phyloP scores from a whole-genome alignment of 1,139 yeast species.

The Nakaseomyces kungkrabaensis region DNA sequence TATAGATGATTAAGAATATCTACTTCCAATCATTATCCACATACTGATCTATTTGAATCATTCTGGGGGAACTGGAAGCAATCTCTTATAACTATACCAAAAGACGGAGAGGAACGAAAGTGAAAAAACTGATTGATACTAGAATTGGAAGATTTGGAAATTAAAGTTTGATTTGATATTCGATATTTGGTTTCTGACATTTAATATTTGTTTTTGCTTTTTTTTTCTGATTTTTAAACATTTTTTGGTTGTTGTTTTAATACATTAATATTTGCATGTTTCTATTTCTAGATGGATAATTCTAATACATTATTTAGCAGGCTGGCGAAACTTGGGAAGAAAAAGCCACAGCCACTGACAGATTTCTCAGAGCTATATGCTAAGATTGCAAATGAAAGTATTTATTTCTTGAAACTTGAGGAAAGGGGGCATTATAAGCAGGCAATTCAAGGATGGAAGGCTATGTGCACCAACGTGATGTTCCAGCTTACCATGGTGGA shows the following conservation, averaged over 20 bases:
- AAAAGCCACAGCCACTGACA: constrained; percentile 48
- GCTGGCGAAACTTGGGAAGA: constrained; percentile 36
- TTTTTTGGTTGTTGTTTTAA: no score
- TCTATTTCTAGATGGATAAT: constrained; percentile 13
- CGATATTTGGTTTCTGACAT: no score
- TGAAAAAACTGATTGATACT: background rate
- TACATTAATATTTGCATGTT: background rate
- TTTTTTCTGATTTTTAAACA: no score
- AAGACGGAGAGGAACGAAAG: background rate
- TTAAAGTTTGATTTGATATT: no score
- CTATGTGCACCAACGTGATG: constrained; percentile 50
- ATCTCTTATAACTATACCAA: no score
- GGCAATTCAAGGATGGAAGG: constrained; percentile 65
- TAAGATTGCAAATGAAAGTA: constrained; percentile 49
- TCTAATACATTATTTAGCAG: constrained; percentile 19
- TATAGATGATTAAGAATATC: no score
- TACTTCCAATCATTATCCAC: no score
- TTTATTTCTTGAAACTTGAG: constrained; percentile 48
- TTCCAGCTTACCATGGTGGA: constrained; percentile 49
- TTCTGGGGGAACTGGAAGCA: no score
- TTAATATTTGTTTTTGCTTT: no score
- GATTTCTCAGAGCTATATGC: constrained; percentile 52
- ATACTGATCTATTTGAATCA: no score
- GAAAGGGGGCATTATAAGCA: constrained; percentile 43
- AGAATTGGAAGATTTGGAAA: no score